These are phyloP conservation scores for Eucalyptus victrix DNA, from an alignment of 345 rosid species.

Conservation along the genomic window DNA sequence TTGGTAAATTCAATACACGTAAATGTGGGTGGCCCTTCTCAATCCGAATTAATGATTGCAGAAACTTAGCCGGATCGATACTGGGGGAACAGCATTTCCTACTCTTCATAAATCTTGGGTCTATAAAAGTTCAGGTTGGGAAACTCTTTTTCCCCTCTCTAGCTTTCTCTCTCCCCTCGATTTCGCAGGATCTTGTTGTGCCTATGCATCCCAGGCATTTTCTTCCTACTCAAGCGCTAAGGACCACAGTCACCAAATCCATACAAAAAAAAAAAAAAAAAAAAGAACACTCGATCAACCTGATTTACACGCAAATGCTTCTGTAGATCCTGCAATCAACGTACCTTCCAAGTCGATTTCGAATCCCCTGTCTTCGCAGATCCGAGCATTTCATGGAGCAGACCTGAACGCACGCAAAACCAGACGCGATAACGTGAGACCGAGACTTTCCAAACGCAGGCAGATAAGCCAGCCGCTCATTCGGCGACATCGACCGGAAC, in stretches of 20 bases:
- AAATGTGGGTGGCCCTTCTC: neutral
- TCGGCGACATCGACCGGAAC: neutral
- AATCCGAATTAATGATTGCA: neutral
- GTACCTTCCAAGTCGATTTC: slow-evolving; percentile 74
- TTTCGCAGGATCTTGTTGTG: neutral
- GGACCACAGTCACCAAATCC: neutral
- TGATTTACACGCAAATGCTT: neutral
- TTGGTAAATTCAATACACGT: neutral
- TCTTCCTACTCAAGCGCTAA: neutral
- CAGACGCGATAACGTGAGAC: neutral
- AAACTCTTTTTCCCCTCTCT: neutral
- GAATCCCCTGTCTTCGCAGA: slow-evolving; percentile 53
- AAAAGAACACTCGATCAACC: neutral
- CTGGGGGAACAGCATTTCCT: neutral
- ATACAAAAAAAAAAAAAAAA: neutral
- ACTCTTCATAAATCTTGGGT: neutral
- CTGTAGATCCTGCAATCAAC: neutral
- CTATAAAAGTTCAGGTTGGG: neutral
- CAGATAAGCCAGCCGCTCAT: neutral
- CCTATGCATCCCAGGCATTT: neutral
- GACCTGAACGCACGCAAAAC: slow-evolving; percentile 17
- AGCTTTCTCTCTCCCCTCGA: neutral
- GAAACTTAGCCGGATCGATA: neutral
- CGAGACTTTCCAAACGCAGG: no score
- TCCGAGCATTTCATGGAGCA: slow-evolving; percentile 82